These are phyloP conservation scores for Tricholoma terreum DNA, from an alignment of 768 basidiomycete genomes.

Conservation along the genomic window DNA sequence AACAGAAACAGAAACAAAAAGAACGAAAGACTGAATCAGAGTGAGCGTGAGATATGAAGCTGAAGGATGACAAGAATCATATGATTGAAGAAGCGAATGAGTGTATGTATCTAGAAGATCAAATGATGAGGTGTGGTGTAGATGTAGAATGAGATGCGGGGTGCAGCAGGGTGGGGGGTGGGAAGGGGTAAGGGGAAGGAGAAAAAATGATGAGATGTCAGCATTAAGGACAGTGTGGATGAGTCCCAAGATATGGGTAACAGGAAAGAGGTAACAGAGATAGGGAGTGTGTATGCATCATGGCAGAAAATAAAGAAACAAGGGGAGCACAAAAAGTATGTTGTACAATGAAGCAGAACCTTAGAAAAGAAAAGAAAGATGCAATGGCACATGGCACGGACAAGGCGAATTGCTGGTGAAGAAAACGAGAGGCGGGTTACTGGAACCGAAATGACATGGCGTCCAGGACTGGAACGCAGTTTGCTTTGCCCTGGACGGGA, in stretches of 20 bases:
- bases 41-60: constrained; percentile 4
- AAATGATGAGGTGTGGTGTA: background rate
- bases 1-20: background rate
- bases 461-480: background rate
- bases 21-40: constrained; percentile 1
- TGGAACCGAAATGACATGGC: background rate
- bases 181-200: background rate
- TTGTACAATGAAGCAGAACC: constrained; percentile 4
- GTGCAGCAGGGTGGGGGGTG: constrained; percentile 4
- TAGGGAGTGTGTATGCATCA: background rate
- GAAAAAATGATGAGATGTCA: background rate
- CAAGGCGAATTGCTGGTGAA: background rate
- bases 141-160: background rate
- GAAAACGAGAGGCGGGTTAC: background rate
- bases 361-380: background rate
- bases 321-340: background rate
- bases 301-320: background rate
- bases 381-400: background rate
- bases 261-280: background rate
- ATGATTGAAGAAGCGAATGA: background rate
- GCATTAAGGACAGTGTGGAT: constrained; percentile 2
- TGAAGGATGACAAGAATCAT: constrained; percentile 1
- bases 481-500: background rate
- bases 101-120: background rate
- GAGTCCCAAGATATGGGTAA: background rate